Evolutionary conservation across 208 protist species (phyloP), one percentile per base, ranked within the genome.

Genomic region (Crithidia sp.): DNA sequence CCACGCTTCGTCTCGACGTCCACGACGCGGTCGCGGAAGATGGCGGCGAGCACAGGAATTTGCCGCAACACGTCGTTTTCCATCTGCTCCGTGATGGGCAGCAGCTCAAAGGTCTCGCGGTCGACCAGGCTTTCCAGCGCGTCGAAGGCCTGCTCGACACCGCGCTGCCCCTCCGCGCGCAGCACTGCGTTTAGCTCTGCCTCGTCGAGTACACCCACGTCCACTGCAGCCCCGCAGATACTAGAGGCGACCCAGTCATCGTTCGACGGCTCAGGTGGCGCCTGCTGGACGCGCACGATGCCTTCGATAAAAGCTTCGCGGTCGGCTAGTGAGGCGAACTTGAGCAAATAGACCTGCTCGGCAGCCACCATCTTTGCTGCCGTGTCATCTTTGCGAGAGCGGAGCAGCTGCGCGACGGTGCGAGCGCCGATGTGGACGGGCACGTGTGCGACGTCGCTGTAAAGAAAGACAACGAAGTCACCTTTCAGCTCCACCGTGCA

Each of bases 51-150:
- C 19, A 89, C 63, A 2, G 91, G 91, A 65, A 93, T 82, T 71
- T 96, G 89, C 14, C 91, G 85, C 56, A 96, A 63, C 19, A 96
- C 77, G 69, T 96, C 91, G 63, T 82, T 93, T 53, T 90, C 87
- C 71, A 92, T 77, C 66, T 92, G 85, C 72, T 96, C 89, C 28
- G 91, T 96, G 39, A 96, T 86, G 14, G 86, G 87, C 64, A 72
- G 73, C 19, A 96, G 76, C 55, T 86, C 81, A 43, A 91, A 83
- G 4, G 91, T 91, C 8, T 79, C 72, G 17, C 73, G 83, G 56
- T 96, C 89, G 39, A 96, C 83, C 3, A 96, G 81, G 17, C 84
- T 75, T 65, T 92, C 87, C 67, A 96, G 85, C 16, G 89, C 91
- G 43, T 91, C 86, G 40, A 93, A 86, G 54, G 84, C 79, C 62